Percentiles rank a stretch among this genome's conserved stretches.
Evolutionary conservation across 2,329 filamentous ascomycete genomes (phyloP).

Genomic region (Penicillium sp.): DNA sequence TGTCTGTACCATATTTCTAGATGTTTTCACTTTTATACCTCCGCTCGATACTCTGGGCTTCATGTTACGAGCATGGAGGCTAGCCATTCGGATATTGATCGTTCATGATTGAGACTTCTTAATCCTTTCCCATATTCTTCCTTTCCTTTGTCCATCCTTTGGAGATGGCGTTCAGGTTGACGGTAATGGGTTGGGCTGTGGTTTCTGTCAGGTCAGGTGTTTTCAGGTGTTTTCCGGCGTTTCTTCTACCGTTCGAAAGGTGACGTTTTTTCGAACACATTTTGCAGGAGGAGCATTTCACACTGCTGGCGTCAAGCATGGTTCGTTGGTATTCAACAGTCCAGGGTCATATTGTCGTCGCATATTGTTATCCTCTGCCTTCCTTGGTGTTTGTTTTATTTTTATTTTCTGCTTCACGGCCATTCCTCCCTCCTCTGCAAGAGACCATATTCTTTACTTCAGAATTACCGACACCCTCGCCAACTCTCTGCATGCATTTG

Average conservation of each 20-base stretch:
- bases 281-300: constrained; percentile 6
- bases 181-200: constrained; percentile 7
- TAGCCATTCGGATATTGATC: constrained; percentile 1
- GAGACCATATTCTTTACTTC: neutral
- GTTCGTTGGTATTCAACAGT: neutral
- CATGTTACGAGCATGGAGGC: constrained; percentile 1
- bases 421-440: neutral
- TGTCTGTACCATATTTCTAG: constrained; percentile 15
- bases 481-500: neutral
- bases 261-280: neutral
- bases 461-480: neutral
- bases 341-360: neutral
- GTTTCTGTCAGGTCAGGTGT: constrained; percentile 4
- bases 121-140: neutral
- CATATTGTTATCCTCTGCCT: neutral
- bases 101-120: neutral
- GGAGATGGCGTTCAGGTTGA: constrained; percentile 11
- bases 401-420: neutral
- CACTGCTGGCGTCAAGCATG: neutral
- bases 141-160: constrained; percentile 3
- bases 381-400: neutral
- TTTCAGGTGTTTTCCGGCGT: neutral
- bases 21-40: constrained; percentile 8
- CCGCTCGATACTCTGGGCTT: constrained; percentile 3
- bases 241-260: neutral